A percentile compares a stretch with the other conserved stretches of the same genome.
Conservation (phyloP, 75 land plant species). For the Isoetes taiwanensis region DNA sequence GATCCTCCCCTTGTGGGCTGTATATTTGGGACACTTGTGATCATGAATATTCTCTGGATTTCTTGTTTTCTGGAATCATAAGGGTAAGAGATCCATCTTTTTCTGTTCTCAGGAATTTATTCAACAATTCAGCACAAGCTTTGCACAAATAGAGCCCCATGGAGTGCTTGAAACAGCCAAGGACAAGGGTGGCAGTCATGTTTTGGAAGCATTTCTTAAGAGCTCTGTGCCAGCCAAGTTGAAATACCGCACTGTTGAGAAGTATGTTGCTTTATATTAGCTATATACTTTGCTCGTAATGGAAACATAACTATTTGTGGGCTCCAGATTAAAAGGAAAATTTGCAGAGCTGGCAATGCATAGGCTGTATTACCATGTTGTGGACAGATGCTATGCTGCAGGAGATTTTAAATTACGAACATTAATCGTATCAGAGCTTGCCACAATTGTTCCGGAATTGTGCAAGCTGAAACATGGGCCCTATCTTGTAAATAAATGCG, state of each 20-base stretch:
- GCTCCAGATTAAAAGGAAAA: conserved; percentile 51
- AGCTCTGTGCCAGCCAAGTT: too few relatives aligned
- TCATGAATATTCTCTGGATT: too few relatives aligned
- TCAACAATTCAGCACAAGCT: conserved; percentile 49
- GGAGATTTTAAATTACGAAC: conserved; percentile 50
- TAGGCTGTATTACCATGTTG: conserved; percentile 50
- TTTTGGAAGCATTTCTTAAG: conserved; percentile 79
- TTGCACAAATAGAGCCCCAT: conserved; percentile 43
- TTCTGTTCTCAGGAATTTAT: conserved; percentile 67
- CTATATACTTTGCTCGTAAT: too few relatives aligned
- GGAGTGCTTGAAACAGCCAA: conserved; percentile 53
- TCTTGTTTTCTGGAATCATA: too few relatives aligned
- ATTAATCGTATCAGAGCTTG: conserved; percentile 49
- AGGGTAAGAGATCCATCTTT: too few relatives aligned
- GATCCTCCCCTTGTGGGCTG: too few relatives aligned
- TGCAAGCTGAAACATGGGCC: conserved; percentile 83
- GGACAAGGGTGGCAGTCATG: conserved; percentile 68
- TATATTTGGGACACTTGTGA: too few relatives aligned
- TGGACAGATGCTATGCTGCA: conserved; percentile 57
- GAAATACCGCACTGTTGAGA: too few relatives aligned
- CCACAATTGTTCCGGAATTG: conserved; percentile 39
- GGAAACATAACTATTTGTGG: too few relatives aligned
- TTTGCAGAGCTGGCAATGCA: conserved; percentile 71
- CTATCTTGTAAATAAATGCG: conserved; percentile 51
- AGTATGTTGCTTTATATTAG: too few relatives aligned